Conservation (phyloP, 2,329 filamentous ascomycete genomes). For the Cladophialophora psammophila region DNA sequence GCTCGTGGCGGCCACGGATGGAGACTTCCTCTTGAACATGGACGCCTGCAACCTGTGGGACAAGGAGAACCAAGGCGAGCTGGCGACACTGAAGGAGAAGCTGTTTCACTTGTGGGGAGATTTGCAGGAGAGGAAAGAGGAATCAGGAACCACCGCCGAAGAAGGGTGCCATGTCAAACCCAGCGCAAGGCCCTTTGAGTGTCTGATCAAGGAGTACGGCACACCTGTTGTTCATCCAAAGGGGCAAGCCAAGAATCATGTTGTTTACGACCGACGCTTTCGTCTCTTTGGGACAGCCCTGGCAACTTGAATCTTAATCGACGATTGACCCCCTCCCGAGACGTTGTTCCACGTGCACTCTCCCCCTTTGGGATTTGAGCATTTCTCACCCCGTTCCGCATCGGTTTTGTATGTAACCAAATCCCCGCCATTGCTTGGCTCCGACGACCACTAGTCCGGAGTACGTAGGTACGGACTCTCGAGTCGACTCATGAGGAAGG, state of each 20-base stretch:
- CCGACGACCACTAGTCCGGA: not conserved
- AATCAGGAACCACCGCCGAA: conserved; percentile 31
- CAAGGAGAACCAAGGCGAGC: conserved; percentile 50
- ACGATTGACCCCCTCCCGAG: not conserved
- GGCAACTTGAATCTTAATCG: conserved; percentile 54
- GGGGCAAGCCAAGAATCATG: conserved; percentile 27
- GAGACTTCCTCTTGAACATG: conserved; percentile 63
- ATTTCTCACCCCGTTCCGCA: not conserved
- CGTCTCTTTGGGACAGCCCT: conserved; percentile 67
- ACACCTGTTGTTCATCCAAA: conserved; percentile 52
- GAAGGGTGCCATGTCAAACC: conserved; percentile 35
- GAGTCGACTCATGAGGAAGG: not conserved
- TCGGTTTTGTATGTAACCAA: not conserved
- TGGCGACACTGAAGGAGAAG: conserved; percentile 69
- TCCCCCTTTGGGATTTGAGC: not conserved
- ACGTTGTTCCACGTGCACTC: not conserved
- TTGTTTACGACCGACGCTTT: conserved; percentile 69
- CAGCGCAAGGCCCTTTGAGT: conserved; percentile 68
- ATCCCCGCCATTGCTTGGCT: not conserved
- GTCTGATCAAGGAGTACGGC: conserved; percentile 76
- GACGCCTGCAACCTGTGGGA: conserved; percentile 65
- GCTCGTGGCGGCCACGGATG: conserved; percentile 68
- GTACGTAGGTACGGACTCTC: not conserved
- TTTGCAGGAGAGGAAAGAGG: conserved; percentile 72
- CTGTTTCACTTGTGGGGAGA: conserved; percentile 87